Evolutionary conservation across 768 basidiomycete genomes (phyloP).

Genomic region (Boletus rubescentipes): DNA sequence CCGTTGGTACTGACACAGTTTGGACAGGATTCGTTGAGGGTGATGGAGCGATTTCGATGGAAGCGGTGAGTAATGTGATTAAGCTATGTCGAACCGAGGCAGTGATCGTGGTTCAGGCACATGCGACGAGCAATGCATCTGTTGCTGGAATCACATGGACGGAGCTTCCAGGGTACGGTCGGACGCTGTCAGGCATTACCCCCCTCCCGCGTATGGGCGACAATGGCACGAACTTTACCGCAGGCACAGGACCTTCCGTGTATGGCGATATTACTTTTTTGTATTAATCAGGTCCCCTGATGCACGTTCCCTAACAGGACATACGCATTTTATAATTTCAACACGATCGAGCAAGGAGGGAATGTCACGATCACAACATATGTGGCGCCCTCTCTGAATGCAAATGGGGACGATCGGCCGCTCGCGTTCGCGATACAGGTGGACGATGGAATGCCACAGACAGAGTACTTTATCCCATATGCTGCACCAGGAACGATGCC

Average conservation of each 20-base stretch:
- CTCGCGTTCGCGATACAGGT: neutral
- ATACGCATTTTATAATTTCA: conserved; percentile 21
- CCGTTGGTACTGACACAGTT: conserved; percentile 36
- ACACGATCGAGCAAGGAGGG: neutral
- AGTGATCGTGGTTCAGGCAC: neutral
- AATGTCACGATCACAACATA: neutral
- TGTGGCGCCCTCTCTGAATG: neutral
- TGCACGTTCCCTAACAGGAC: conserved; percentile 32
- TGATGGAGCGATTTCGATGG: conserved; percentile 61
- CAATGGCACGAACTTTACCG: conserved; percentile 28
- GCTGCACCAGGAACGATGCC: neutral
- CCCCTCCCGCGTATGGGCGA: conserved; percentile 52
- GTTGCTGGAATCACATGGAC: conserved; percentile 57
- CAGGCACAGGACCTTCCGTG: conserved; percentile 45
- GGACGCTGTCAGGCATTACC: conserved; percentile 45
- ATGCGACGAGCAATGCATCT: conserved; percentile 34
- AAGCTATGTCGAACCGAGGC: neutral
- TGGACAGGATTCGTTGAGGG: conserved; percentile 48
- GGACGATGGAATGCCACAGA: neutral
- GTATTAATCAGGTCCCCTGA: neutral
- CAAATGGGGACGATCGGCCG: neutral
- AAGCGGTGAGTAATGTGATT: conserved; percentile 41
- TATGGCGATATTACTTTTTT: neutral
- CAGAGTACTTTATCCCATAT: neutral
- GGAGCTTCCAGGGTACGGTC: conserved; percentile 50